These are phyloP conservation scores for Aspergillus sclerotioniger DNA, from an alignment of 495 filamentous ascomycete species.

Conservation along the genomic window DNA sequence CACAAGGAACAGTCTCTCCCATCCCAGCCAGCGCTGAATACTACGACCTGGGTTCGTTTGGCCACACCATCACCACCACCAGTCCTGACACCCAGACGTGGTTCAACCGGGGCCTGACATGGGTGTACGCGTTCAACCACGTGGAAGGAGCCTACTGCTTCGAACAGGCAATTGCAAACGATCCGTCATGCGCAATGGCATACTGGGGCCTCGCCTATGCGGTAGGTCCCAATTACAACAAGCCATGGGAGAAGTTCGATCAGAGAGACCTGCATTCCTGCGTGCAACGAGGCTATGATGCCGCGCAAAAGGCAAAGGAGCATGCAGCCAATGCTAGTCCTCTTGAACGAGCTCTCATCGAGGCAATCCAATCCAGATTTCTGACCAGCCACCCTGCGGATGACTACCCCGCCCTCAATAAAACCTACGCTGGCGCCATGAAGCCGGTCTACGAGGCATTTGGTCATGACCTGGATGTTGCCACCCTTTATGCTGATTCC, in stretches of 20 bases:
- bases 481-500: conserved; percentile 58
- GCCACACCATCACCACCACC: conserved; percentile 45
- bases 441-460: conserved; percentile 48
- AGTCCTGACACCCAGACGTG: conserved; percentile 51
- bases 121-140: conserved; percentile 66
- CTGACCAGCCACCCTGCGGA: conserved; percentile 37
- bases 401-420: conserved; percentile 49
- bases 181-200: conserved; percentile 55
- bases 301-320: conserved; percentile 37
- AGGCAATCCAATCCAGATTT: conserved; percentile 54
- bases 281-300: conserved; percentile 41
- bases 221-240: conserved; percentile 68
- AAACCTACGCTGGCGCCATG: conserved; percentile 60
- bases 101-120: conserved; percentile 62
- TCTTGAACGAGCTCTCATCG: conserved; percentile 55
- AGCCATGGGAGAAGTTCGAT: conserved; percentile 63
- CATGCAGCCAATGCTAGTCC: conserved; percentile 27
- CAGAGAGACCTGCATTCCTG: conserved; percentile 42
- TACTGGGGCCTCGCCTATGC: conserved; percentile 65
- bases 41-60: conserved; percentile 55
- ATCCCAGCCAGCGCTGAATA: conserved; percentile 30
- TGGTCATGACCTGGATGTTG: conserved; percentile 55
- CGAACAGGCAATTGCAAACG: conserved; percentile 50
- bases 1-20: neutral
- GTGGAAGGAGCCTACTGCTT: conserved; percentile 60